Evolutionary conservation across 2,329 filamentous ascomycete species (phyloP), one percentile per base, ranked within the genome.

Genomic region (Chrysosporium queenslandicum): DNA sequence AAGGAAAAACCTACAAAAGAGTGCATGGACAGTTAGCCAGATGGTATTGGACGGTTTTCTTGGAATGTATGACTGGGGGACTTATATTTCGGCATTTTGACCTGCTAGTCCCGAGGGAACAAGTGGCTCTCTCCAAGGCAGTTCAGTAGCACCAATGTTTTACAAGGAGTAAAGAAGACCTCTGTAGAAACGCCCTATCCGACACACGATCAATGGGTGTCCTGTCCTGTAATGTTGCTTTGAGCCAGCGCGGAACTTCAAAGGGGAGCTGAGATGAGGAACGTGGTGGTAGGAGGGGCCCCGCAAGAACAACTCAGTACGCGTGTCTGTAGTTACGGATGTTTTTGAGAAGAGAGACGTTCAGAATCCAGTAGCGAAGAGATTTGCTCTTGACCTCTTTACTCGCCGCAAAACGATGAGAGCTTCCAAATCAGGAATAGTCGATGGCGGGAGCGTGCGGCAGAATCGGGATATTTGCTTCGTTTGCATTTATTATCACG

Each of bases 11-110:
- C 71, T 80, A 80, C 78, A 87, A 70, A 87, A 87, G 79, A 86
- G 83, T 87, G 66, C 64, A 71, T 46, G 43, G 53, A 57, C 56
- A 60, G 69, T 74, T 68, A 76, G 69, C 56, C 57, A 50, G 16
- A 11, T 41, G 52, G 32, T 51, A 42, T n/a, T 7, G 2, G 16
- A 21, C n/a, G 3, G 16, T n/a, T 43, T 20, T 5, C 8, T 7
- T 2, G n/a, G 16, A 14, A 16, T 5, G 3, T 34, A 14, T 18
- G 21, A 11, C 18, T 23, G 57, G 55, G 25, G 18, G 29, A 78
- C 84, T 80, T 80, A 91, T 88, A 92, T 79, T 91, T 91, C 55
- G 86, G 87, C 87, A 92, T 91, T 59, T 77, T 86, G 76, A 58
- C 34, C 29, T 27, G 21, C 36, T 6, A 46, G 41, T 46, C 42